Base-by-base conservation (phyloP, 108 stramenopile species). In the Cyclotella baltica region DNA sequence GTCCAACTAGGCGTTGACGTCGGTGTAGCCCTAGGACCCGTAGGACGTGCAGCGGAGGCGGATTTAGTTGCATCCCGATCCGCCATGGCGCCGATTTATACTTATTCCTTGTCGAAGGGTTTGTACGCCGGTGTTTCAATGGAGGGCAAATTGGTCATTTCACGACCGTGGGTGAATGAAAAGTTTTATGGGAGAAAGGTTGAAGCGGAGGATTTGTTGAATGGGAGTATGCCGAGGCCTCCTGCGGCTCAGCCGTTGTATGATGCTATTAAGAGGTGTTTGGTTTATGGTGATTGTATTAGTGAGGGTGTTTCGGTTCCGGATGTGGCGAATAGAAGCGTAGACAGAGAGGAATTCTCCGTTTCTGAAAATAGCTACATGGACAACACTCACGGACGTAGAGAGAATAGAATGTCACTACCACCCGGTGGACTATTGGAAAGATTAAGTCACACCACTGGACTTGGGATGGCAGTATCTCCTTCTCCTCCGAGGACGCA, bases 1-100 rank as follows among this genome's bases (percentile, higher is more conserved):
- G 70, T 99, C 29, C 95, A 98, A 59, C 75, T 99, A n/a, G 98
- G 98, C 25, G 96, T 93, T 18, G 97, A 98, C 67, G 78, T 98
- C 23, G 93, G 93, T n/a, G 92, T 98, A 37, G 97, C 98, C 0
- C 68, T 98, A 16, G 98, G 98, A 11, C 98, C 98, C 11, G 33
- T 99, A 15, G 98, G 98, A 16, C 85, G 98, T 19, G 86, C 91
- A 4, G 83, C 93, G 11, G 96, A 95, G 67, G 97, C 91, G 10
- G 93, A 97, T 64, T 30, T 83, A 62, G 80, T 56, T 2, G 65
- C 69, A 34, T 36, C 61, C 43, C 23, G 65, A 66, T 47, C 55
- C 0, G 83, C 77, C 70, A 75, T 95, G 40, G 94, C 96, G 9
- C 94, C 94, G 10, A 96, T 97, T 29, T 98, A 97, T 78, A 94